These are phyloP conservation scores for Escovopsis sp. DNA, from an alignment of 2,329 filamentous ascomycete genomes.

Conservation along the genomic window DNA sequence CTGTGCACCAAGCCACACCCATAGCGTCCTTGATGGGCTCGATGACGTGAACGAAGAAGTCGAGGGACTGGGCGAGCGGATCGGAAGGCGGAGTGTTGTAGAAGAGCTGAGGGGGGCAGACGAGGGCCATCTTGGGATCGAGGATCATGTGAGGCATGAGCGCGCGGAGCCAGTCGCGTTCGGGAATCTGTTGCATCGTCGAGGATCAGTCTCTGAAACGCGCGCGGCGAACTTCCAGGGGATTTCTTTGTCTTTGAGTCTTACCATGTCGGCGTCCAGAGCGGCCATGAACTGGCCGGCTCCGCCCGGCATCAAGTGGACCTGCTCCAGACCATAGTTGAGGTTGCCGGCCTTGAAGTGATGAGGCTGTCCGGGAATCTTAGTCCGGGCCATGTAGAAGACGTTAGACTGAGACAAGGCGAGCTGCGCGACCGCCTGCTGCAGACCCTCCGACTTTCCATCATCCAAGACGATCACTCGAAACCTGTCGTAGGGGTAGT, in stretches of 20 bases:
- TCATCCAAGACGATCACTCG: slow-evolving; percentile 43
- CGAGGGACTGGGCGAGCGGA: slow-evolving; percentile 41
- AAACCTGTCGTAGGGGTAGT: slow-evolving; percentile 38
- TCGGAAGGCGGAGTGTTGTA: slow-evolving; percentile 47
- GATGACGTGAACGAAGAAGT: slow-evolving; percentile 41
- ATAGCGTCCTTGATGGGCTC: slow-evolving; percentile 36
- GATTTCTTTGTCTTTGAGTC: slow-evolving; percentile 3
- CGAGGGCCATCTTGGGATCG: slow-evolving; percentile 41
- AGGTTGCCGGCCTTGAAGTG: slow-evolving; percentile 53
- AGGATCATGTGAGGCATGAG: slow-evolving; percentile 44
- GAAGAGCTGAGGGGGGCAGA: slow-evolving; percentile 47
- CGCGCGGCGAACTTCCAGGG: not conserved
- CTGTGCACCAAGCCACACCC: slow-evolving; percentile 48
- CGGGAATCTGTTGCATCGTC: slow-evolving; percentile 32
- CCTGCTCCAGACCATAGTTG: slow-evolving; percentile 41
- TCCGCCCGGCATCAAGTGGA: slow-evolving; percentile 36
- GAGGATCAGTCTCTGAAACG: no score
- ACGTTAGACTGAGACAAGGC: slow-evolving; percentile 30
- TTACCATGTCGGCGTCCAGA: slow-evolving; percentile 50
- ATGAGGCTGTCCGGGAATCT: slow-evolving; percentile 32
- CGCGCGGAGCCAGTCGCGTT: slow-evolving; percentile 43
- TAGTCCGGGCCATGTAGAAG: slow-evolving; percentile 36
- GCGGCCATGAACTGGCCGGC: slow-evolving; percentile 45
- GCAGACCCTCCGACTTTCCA: slow-evolving; percentile 30
- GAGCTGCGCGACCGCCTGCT: slow-evolving; percentile 22